These are phyloP conservation scores for Wickerhamomyces strasburgensis DNA, from an alignment of 805 yeast species.

Conservation along the genomic window DNA sequence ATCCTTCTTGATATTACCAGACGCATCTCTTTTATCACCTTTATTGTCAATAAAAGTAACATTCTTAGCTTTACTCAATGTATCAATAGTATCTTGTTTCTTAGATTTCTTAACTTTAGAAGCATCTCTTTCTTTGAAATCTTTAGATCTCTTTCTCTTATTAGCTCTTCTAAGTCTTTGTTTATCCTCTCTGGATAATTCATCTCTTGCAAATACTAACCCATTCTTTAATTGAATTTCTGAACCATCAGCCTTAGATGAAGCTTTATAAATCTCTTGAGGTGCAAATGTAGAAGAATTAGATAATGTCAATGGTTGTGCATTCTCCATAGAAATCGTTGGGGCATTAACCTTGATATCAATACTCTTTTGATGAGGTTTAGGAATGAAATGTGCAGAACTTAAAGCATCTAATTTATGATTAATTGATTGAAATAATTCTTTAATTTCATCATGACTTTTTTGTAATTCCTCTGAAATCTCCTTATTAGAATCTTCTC, in stretches of 20 bases:
- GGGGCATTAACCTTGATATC: slow-evolving; percentile 81
- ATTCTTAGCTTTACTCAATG: slow-evolving; percentile 67
- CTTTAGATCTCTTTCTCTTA: slow-evolving; percentile 73
- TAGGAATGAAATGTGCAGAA: slow-evolving; percentile 94
- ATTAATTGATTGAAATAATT: slow-evolving; percentile 54
- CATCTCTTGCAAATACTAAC: slow-evolving; percentile 73
- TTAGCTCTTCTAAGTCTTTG: slow-evolving; percentile 81
- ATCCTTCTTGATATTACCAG: slow-evolving; percentile 57
- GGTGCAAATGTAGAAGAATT: slow-evolving; percentile 81
- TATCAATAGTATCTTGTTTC: slow-evolving; percentile 60
- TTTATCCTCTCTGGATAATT: slow-evolving; percentile 77
- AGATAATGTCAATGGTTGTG: slow-evolving; percentile 84
- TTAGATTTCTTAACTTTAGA: slow-evolving; percentile 45
- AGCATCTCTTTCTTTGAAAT: slow-evolving; percentile 31
- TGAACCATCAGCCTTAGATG: slow-evolving; percentile 41
- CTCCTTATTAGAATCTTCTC: slow-evolving; percentile 41
- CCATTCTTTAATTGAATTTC: slow-evolving; percentile 76
- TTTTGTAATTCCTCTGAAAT: slow-evolving; percentile 59
- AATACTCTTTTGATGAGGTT: slow-evolving; percentile 73
- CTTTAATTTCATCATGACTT: slow-evolving; percentile 75
- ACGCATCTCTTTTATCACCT: slow-evolving; percentile 70
- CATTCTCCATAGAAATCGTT: slow-evolving; percentile 89
- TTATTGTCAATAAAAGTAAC: slow-evolving; percentile 71
- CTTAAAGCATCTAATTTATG: slow-evolving; percentile 82
- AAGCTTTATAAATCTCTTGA: slow-evolving; percentile 75